A percentile compares a stretch with the other conserved stretches of the same genome.
Conservation (phyloP, 2,329 filamentous ascomycete genomes). For the Ophiostoma populinum region DNA sequence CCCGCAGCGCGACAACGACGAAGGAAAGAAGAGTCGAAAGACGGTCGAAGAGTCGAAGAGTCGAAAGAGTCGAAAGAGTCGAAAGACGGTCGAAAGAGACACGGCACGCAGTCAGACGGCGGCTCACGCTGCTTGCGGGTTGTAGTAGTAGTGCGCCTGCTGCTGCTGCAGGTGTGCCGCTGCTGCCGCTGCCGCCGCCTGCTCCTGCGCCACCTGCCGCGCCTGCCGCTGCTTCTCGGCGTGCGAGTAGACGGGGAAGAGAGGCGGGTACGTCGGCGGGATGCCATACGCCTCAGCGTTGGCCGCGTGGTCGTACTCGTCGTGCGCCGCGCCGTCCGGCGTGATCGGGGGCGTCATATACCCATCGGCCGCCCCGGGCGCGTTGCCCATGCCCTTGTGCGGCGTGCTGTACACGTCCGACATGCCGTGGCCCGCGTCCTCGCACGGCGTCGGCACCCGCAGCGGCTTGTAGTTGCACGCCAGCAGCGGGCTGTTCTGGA, state of each 20-base stretch:
- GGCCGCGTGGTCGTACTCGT: slow-evolving; percentile 27
- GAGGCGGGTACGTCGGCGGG: too few species aligned
- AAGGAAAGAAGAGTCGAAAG: too few species aligned
- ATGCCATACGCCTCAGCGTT: slow-evolving; percentile 30
- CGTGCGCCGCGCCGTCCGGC: slow-evolving; percentile 48
- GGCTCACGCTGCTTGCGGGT: slow-evolving; percentile 6
- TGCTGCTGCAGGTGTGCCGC: slow-evolving; percentile 21
- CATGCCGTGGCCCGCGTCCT: slow-evolving; percentile 30
- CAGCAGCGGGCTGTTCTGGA: slow-evolving; percentile 13
- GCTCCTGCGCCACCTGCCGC: slow-evolving; percentile 19
- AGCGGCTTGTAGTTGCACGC: too few species aligned
- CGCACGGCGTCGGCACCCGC: slow-evolving; percentile 28
- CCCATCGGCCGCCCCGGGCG: slow-evolving; percentile 47
- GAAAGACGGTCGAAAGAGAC: not conserved
- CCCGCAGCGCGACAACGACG: too few species aligned
- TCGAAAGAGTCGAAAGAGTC: not conserved
- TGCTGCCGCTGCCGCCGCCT: slow-evolving; percentile 15
- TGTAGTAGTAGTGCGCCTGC: slow-evolving; percentile 21
- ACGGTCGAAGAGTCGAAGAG: too few species aligned
- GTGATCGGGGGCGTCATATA: slow-evolving; percentile 79
- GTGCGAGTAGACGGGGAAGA: too few species aligned
- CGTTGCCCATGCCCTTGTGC: slow-evolving; percentile 52
- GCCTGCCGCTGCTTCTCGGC: slow-evolving; percentile 28
- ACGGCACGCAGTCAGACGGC: not conserved
- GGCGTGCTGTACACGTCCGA: slow-evolving; percentile 59